A percentile compares a stretch with the other conserved stretches of the same genome.
Conservation (phyloP, 192 early-diverging fungal species). For the Coemansia sp. region DNA sequence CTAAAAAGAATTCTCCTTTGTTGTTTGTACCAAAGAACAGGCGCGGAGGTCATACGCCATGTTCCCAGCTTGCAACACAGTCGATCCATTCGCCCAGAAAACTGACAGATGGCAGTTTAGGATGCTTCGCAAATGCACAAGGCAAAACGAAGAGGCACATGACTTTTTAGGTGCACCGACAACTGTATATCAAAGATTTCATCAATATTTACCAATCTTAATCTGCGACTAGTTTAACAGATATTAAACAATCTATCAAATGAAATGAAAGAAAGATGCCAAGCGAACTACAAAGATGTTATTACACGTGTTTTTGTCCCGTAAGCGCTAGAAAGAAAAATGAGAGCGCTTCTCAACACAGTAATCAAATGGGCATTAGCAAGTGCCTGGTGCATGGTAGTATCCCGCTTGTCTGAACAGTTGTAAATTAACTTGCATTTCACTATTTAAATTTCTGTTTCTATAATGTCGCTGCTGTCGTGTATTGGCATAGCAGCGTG, state of each 20-base stretch:
- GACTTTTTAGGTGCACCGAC: too few species aligned
- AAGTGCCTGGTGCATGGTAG: too few species aligned
- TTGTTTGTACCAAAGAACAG: too few species aligned
- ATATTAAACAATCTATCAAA: too few species aligned
- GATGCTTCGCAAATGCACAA: not conserved
- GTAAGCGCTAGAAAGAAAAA: not conserved
- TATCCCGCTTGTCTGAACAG: not conserved
- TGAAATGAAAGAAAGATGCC: too few species aligned
- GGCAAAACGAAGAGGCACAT: too few species aligned
- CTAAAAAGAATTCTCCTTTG: not conserved
- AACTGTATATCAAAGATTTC: too few species aligned
- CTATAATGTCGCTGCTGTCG: not conserved
- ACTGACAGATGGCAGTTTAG: not conserved
- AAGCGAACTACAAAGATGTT: not conserved
- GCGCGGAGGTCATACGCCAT: too few species aligned
- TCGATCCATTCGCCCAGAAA: not conserved
- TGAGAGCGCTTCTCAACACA: not conserved
- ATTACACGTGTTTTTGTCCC: conserved; percentile 6
- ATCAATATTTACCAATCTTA: too few species aligned
- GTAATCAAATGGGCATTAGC: too few species aligned
- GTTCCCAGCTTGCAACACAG: too few species aligned
- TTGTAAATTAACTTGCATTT: not conserved
- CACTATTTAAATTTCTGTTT: not conserved
- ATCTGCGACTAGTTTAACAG: too few species aligned
- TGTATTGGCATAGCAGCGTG: not conserved